Base-by-base conservation (phyloP, 768 basidiomycete species). In the Antrodiella citrinella region DNA sequence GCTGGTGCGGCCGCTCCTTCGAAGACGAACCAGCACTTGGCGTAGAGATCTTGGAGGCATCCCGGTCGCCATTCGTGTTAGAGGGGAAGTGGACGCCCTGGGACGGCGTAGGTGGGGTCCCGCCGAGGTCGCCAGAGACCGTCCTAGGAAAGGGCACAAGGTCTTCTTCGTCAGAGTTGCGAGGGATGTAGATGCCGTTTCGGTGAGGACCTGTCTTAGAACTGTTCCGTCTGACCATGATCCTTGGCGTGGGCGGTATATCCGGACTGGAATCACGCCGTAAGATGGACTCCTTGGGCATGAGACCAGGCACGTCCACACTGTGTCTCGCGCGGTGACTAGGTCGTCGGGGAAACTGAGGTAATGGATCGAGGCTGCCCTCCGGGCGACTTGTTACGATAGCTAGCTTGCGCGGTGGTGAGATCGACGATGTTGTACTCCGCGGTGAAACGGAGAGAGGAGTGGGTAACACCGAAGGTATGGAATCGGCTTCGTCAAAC, bases 121-220 rank as follows among this genome's bases (percentile, higher is more conserved):
- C 41, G 21, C 19, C 60, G 24, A 72, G 67, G 48, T 83, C 84
- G 13, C 68, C 78, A 35, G 82, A 81, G 4, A 72, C 65, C 0
- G 75, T 71, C 48, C 78, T 72, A 25, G 86, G 86, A 62, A 88
- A 88, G 4, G 86, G 86, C 19, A 87, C 75, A 30, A 59, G 69
- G 1, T 75, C 71, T 48, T 57, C 52, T 38, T 62, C 51, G n/a
- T 35, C 47, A 47, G 49, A 65, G 20, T 63, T 64, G 45, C 72
- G 69, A 7, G 75, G 72, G 21, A 75, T 58, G 51, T 75, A 75
- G 39, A 73, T 63, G 12, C 73, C 76, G 59, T 72, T 78, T 13
- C 74, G 71, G 35, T 72, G 57, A 20, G 71, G 72, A 13, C 59
- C 61, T 15, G 61, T 66, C 59, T 78, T 82, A 15, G 80, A 75